These are phyloP conservation scores for Metarhizium brunneum DNA, from an alignment of 2,329 filamentous ascomycete species.

Conservation along the genomic window DNA sequence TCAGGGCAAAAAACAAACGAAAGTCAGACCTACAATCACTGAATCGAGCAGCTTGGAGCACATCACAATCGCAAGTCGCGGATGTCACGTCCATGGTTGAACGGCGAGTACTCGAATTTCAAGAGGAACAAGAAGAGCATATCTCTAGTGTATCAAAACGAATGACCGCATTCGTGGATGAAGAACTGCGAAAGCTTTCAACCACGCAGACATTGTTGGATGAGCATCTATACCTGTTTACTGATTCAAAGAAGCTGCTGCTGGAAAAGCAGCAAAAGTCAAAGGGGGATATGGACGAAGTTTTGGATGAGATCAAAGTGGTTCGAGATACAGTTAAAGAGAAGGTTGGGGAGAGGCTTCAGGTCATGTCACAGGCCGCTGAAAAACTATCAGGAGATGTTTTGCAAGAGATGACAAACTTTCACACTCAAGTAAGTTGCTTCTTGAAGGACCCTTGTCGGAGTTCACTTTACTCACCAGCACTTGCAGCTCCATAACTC, in stretches of 20 bases:
- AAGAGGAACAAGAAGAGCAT: slow-evolving; percentile 60
- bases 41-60: slow-evolving; percentile 72
- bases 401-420: slow-evolving; percentile 72
- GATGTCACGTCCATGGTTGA: slow-evolving; percentile 73
- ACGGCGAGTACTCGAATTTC: slow-evolving; percentile 62
- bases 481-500: slow-evolving; percentile 61
- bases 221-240: slow-evolving; percentile 58
- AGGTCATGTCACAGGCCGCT: slow-evolving; percentile 73
- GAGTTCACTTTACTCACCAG: background rate
- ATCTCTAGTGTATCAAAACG: slow-evolving; percentile 58
- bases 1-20: slow-evolving; percentile 79
- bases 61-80: slow-evolving; percentile 65
- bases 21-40: slow-evolving; percentile 74
- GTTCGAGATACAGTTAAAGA: slow-evolving; percentile 81
- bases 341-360: slow-evolving; percentile 74
- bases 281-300: slow-evolving; percentile 79
- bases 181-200: slow-evolving; percentile 64
- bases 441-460: background rate
- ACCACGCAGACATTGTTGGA: slow-evolving; percentile 62
- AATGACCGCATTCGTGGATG: slow-evolving; percentile 68
- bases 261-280: slow-evolving; percentile 58
- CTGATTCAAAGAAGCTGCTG: slow-evolving; percentile 58
- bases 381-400: slow-evolving; percentile 87
- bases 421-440: slow-evolving; percentile 55
- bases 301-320: slow-evolving; percentile 86